Conservation (phyloP, 495 filamentous ascomycete species). For the Tuber magnatum region DNA sequence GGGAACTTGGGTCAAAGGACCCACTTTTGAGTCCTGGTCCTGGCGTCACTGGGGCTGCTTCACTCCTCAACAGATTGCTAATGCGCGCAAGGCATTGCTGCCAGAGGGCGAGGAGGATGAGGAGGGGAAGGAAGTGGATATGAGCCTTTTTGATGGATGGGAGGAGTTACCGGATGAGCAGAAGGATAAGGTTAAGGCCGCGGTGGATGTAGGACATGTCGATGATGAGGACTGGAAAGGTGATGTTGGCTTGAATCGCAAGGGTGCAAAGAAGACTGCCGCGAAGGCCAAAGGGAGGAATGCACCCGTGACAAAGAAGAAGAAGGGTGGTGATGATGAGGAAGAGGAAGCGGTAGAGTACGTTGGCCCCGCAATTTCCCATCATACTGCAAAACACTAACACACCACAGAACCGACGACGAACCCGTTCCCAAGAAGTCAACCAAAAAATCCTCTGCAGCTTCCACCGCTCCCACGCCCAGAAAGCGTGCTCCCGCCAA, state of each 20-base stretch:
- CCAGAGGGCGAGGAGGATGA: slow-evolving; percentile 39
- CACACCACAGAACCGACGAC: background rate
- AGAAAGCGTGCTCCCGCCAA: background rate
- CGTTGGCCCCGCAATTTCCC: background rate
- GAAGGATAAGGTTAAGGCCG: slow-evolving; percentile 55
- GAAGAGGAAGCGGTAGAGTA: slow-evolving; percentile 20
- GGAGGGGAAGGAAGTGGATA: slow-evolving; percentile 39
- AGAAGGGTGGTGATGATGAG: background rate
- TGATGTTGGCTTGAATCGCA: slow-evolving; percentile 32
- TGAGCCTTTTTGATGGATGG: slow-evolving; percentile 55
- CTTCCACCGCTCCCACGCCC: background rate
- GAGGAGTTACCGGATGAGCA: slow-evolving; percentile 53
- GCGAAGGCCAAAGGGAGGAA: background rate
- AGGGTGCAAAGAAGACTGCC: slow-evolving; percentile 24
- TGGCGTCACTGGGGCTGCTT: slow-evolving; percentile 82
- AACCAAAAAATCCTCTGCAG: background rate
- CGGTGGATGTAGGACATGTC: slow-evolving; percentile 61
- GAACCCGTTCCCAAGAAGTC: background rate
- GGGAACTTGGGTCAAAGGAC: slow-evolving; percentile 57
- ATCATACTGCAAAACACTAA: background rate
- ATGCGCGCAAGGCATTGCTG: slow-evolving; percentile 43
- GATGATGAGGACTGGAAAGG: slow-evolving; percentile 64
- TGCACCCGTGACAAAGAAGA: slow-evolving; percentile 12
- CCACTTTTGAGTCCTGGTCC: slow-evolving; percentile 49
- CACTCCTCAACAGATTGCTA: slow-evolving; percentile 54